These are phyloP conservation scores for Rhinocladiella similis DNA, from an alignment of 2,329 filamentous ascomycete genomes.

Conservation along the genomic window DNA sequence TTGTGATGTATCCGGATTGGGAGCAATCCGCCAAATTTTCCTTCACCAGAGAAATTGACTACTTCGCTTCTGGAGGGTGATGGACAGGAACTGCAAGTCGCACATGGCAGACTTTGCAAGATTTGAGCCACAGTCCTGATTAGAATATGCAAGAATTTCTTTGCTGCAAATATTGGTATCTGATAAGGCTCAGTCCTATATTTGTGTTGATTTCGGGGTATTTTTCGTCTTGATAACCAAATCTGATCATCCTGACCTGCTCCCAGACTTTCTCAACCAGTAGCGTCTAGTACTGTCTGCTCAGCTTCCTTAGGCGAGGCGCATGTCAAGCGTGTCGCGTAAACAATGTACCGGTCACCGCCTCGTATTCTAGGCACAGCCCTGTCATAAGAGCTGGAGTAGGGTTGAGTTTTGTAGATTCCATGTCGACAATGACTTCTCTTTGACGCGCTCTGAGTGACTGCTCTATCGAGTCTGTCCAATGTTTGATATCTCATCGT, in stretches of 20 bases:
- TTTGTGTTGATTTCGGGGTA: not conserved
- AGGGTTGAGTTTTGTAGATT: not conserved
- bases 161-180: conserved; percentile 21
- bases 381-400: not conserved
- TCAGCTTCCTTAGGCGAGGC: conserved; percentile 1
- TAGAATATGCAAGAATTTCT: conserved; percentile 14
- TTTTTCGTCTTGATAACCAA: not conserved
- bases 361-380: not conserved
- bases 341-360: conserved; percentile 13
- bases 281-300: not conserved
- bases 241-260: too few relatives aligned
- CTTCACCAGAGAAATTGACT: not conserved
- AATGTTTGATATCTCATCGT: not conserved
- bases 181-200: not conserved
- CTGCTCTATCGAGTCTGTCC: not conserved
- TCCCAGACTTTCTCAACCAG: too few relatives aligned
- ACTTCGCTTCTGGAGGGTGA: not conserved
- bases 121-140: not conserved
- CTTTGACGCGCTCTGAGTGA: not conserved
- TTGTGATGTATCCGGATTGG: not conserved
- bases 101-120: not conserved
- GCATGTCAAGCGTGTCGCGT: conserved; percentile 1
- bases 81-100: not conserved
- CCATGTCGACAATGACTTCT: not conserved
- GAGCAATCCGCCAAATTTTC: not conserved